Base-by-base conservation (phyloP, 2,329 filamentous ascomycete species). In the Monosporascus sp. region DNA sequence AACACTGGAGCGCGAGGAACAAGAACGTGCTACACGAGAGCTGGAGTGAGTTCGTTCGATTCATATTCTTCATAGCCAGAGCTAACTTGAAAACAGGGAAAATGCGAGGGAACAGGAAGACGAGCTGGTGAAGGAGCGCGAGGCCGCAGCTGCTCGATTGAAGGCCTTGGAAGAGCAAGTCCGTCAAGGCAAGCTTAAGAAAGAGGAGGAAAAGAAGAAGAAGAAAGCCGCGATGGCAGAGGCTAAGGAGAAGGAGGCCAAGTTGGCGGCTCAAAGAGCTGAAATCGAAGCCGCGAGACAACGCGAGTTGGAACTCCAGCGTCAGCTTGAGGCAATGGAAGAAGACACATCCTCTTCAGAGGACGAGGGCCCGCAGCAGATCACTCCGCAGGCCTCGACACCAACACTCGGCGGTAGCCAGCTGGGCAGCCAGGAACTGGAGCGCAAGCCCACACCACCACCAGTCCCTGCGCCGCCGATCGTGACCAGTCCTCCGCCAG, bases 81-180 rank as follows among this genome's bases (percentile, higher is more conserved):
- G 50, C 58, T 63, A 57, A 61, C 58, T 51, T 9, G 47, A 59
- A 54, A 54, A 50, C 64, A 97, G 91, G 78, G 77, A 87, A 56
- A 83, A 88, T 68, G 87, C 89, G 45, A 82, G 77, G 62, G 77
- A 81, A 50, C 88, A 93, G 69, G 90, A 96, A 69, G 84, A 88
- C 27, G 91, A 95, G 55, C 80, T 96, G 52, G 84, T 82, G 35
- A 84, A 81, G 60, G 91, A 97, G 72, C 87, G 87, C 51, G 83
- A 91, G 64, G 90, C 88, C 50, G 86, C 92, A 41, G 85, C 88
- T 62, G 88, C 89, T 57, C 90, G 92, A 49, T 80, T 97, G 24
- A 90, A 86, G 67, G 91, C 90, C 17, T 82, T 99, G 8, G 92
- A 99, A 71, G 91, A 97, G 68, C 91, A 97, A 71, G 91, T 97